Evolutionary conservation across 441 rosid genomes (phyloP).

Genomic region (Iberis amara): DNA sequence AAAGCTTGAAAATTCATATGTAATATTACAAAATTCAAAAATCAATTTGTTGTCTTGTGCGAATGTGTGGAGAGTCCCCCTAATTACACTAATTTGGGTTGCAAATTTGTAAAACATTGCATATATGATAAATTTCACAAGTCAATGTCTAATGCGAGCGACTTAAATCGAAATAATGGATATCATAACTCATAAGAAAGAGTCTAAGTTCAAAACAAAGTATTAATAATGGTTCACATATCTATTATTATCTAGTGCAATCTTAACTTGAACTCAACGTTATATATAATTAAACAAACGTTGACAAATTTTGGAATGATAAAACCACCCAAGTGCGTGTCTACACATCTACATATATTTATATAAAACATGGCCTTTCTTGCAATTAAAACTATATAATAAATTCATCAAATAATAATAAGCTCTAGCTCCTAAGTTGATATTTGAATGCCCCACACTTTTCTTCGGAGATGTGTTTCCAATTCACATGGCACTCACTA

Average conservation of each 20-base stretch:
- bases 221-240: conserved; percentile 1
- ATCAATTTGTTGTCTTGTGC: no score
- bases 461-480: conserved; percentile 22
- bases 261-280: conserved; percentile 14
- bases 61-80: no score
- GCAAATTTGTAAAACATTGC: no score
- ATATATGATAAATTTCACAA: background rate
- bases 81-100: no score
- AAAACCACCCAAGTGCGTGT: conserved; percentile 1
- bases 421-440: background rate
- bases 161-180: background rate
- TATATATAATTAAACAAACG: conserved; percentile 17
- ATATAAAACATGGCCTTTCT: background rate
- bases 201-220: conserved; percentile 9
- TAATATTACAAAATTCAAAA: no score
- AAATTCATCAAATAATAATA: background rate
- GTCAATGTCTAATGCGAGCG: background rate
- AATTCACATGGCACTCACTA: conserved; percentile 30
- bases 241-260: conserved; percentile 2
- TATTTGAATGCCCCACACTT: conserved; percentile 18
- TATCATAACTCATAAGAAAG: conserved; percentile 1
- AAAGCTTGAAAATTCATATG: no score
- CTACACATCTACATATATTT: background rate
- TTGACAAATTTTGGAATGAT: conserved; percentile 13
- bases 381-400: background rate